A percentile compares a stretch with the other conserved stretches of the same genome.
phyloP scores from a whole-genome alignment of 768 basidiomycete species.

The Mycena galopus region DNA sequence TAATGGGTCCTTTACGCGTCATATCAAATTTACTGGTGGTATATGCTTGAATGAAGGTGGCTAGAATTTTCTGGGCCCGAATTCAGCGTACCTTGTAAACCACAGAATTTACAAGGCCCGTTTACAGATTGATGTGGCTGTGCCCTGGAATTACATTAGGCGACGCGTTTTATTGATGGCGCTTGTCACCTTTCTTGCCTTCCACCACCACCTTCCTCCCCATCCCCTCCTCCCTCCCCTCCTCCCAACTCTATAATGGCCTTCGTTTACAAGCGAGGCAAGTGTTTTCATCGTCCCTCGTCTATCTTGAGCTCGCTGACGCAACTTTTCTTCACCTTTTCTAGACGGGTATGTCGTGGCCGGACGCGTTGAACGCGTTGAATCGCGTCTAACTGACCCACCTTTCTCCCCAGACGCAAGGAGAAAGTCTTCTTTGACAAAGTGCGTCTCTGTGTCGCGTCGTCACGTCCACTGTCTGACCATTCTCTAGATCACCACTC shows the following conservation, averaged over 20 bases:
- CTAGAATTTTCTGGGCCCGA: too few species aligned
- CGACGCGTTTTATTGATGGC: slow-evolving; percentile 19
- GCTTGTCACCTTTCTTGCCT: slow-evolving; percentile 12
- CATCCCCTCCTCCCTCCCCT: slow-evolving; percentile 1
- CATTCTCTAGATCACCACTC: slow-evolving; percentile 78
- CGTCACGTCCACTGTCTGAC: slow-evolving; percentile 34
- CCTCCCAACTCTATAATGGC: slow-evolving; percentile 26
- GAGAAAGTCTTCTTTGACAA: slow-evolving; percentile 96
- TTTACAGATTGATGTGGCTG: slow-evolving; percentile 32
- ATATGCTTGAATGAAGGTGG: not conserved
- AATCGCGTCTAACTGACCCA: slow-evolving; percentile 46
- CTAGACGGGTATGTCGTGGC: slow-evolving; percentile 61
- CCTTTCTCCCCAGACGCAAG: slow-evolving; percentile 69
- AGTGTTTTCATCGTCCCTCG: not conserved
- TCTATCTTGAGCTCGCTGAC: slow-evolving; percentile 13
- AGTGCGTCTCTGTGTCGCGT: slow-evolving; percentile 56
- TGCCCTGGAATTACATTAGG: slow-evolving; percentile 10
- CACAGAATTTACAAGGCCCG: not conserved
- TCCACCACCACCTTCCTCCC: slow-evolving; percentile 11
- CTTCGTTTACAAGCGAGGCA: slow-evolving; percentile 36
- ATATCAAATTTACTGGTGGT: not conserved
- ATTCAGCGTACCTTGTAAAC: not conserved
- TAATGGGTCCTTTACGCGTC: not conserved
- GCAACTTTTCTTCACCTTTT: too few species aligned
- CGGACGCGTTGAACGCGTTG: slow-evolving; percentile 46